A percentile compares a stretch with the other conserved stretches of the same genome.
Evolutionary conservation across 2,329 filamentous ascomycete species (phyloP).

Genomic region (Didymella pinodella): DNA sequence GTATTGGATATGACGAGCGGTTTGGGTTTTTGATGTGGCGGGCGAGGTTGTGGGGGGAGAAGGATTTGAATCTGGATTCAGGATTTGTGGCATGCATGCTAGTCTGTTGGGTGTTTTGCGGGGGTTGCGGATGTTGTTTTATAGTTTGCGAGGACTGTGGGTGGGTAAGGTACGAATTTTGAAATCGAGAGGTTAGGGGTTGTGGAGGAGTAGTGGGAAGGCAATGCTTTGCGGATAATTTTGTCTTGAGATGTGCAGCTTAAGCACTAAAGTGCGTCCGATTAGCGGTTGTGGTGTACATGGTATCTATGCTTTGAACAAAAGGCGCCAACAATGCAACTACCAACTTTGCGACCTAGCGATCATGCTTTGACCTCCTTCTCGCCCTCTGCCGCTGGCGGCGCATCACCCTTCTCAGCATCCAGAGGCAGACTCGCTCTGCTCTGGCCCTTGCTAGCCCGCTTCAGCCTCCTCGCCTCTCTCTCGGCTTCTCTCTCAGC

Average conservation of each 20-base stretch:
- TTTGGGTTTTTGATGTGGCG: too few relatives aligned
- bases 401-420: conserved; percentile 8
- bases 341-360: background rate
- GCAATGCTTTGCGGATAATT: too few relatives aligned
- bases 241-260: background rate
- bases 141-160: too few relatives aligned
- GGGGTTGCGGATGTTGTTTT: too few relatives aligned
- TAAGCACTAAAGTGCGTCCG: background rate
- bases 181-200: too few relatives aligned
- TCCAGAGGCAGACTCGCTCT: conserved; percentile 15
- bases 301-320: conserved; percentile 6
- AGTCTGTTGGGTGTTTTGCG: too few relatives aligned
- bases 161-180: too few relatives aligned
- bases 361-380: conserved; percentile 8
- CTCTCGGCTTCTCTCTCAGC: conserved; percentile 47
- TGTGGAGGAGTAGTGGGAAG: too few relatives aligned
- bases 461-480: conserved; percentile 40
- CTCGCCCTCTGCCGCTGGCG: background rate
- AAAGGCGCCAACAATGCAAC: background rate
- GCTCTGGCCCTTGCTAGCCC: conserved; percentile 29
- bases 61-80: too few relatives aligned
- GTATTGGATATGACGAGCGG: too few relatives aligned
- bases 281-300: background rate
- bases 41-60: too few relatives aligned
- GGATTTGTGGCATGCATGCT: too few relatives aligned